Base-by-base conservation (phyloP, 1,284 basidiomycete species). In the Taiwanofungus camphoratus region DNA sequence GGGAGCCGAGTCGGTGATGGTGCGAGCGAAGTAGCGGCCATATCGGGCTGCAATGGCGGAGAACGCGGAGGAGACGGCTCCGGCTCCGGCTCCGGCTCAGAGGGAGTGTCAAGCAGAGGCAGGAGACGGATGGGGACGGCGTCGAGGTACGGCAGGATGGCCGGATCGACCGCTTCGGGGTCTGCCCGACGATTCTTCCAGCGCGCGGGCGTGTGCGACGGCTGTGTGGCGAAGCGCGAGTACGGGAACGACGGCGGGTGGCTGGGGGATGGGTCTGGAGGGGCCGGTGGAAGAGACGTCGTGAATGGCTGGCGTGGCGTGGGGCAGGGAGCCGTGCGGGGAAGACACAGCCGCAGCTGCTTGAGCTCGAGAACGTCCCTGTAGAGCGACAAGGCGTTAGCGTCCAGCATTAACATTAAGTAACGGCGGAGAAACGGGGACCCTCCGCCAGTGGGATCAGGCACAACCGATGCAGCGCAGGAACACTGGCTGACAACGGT, bases 281-380 rank as follows among this genome's bases (percentile, higher is more conserved):
- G 52, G 54, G 32, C 52, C 52, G 22, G 48, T 49, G 35, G 50
- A 45, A 8, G 54, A 50, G 5, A 19, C n/a, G 55, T 55, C n/a
- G 55, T 58, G 49, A 55, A 61, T 2, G 57, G 54, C 35, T 54
- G 53, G 36, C 58, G 57, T 22, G 48, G 49, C 31, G 50, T 47
- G 15, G 54, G 50, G 2, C 50, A 54, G 24, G 61, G 57, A 3
- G 57, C 32, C 13, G 60, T 53, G 32, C 56, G 60, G 11, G 65
- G 65, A 30, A 66, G 58, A 21, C 57, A 57, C n/a, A 62, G 53
- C 36, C 61, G 59, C 21, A 67, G 61, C 48, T 63, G 57, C 45
- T 65, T 67, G 21, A 67, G 60, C 51, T 67, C 65, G 38, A 67
- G 62, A 40, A 66, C 54, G 48, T 67, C 65, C 41, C 65, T 67